Percentiles rank a stretch among this genome's conserved stretches.
These are phyloP conservation scores for Tubosaeta brunneosetosa DNA, from an alignment of 768 basidiomycete species.

Conservation along the genomic window DNA sequence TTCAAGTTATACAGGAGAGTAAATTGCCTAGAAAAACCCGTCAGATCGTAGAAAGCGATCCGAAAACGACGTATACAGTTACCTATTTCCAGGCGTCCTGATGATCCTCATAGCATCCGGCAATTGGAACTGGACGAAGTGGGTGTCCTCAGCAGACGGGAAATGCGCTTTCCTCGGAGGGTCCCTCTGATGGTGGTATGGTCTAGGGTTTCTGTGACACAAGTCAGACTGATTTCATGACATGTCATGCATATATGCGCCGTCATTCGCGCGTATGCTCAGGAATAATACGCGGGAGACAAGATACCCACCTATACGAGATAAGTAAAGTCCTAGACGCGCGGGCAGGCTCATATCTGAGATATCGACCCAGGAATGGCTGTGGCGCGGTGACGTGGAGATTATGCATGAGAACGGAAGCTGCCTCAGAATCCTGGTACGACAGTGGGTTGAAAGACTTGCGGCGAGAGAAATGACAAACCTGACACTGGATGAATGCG, in stretches of 20 bases:
- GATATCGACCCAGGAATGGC: conserved; percentile 64
- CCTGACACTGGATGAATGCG: conserved; percentile 85
- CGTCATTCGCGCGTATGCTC: conserved; percentile 12
- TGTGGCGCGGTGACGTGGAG: conserved; percentile 52
- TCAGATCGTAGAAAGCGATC: background rate
- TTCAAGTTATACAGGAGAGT: conserved; percentile 53
- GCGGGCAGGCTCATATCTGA: conserved; percentile 76
- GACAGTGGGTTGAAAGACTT: background rate
- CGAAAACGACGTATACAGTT: conserved; percentile 5
- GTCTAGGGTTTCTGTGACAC: conserved; percentile 16
- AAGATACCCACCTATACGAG: conserved; percentile 57
- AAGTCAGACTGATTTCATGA: conserved; percentile 7
- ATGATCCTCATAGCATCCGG: conserved; percentile 60
- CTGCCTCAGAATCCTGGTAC: conserved; percentile 51
- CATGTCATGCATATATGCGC: conserved; percentile 20
- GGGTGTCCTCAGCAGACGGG: conserved; percentile 16
- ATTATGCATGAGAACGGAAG: conserved; percentile 54
- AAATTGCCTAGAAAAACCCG: conserved; percentile 28
- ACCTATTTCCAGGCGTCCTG: conserved; percentile 53
- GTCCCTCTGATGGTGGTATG: conserved; percentile 19
- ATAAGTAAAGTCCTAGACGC: conserved; percentile 70
- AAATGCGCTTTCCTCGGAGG: conserved; percentile 11
- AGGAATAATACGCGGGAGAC: background rate
- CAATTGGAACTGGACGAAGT: conserved; percentile 42
- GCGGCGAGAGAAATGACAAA: conserved; percentile 28